phyloP scores from a whole-genome alignment of 2,329 filamentous ascomycete genomes.

The Sporothrix brunneoviolacea region DNA sequence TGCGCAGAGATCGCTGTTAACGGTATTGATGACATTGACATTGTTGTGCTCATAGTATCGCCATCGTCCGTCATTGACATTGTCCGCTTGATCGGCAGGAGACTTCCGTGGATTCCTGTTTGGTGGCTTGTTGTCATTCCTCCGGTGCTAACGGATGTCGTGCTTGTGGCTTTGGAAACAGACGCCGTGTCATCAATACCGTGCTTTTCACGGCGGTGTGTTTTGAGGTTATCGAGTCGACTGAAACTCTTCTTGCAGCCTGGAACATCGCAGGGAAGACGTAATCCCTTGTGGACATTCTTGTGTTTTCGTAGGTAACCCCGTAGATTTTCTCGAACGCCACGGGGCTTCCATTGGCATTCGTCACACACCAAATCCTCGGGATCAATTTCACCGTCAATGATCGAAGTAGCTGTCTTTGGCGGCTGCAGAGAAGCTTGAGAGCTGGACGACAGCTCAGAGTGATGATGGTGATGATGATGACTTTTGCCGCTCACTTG shows the following conservation, averaged over 20 bases:
- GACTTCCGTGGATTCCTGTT: background rate
- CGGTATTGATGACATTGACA: background rate
- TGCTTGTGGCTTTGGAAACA: background rate
- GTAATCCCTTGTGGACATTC: constrained; percentile 25
- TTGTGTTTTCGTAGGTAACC: constrained; percentile 28
- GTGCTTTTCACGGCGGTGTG: constrained; percentile 26
- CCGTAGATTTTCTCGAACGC: constrained; percentile 24
- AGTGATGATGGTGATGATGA: constrained; percentile 8
- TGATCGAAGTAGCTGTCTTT: background rate
- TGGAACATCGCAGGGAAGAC: constrained; percentile 22
- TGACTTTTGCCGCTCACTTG: background rate
- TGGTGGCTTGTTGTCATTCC: background rate
- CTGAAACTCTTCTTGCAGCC: constrained; percentile 26
- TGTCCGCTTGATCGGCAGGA: background rate
- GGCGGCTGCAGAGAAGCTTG: constrained; percentile 2
- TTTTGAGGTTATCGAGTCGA: constrained; percentile 26
- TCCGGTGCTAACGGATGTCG: background rate
- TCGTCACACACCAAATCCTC: constrained; percentile 25
- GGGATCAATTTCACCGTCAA: constrained; percentile 16
- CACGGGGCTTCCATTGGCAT: constrained; percentile 26
- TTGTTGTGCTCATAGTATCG: background rate
- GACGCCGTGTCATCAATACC: constrained; percentile 20
- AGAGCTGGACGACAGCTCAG: constrained; percentile 4
- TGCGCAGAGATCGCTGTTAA: background rate
- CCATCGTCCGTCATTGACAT: background rate